Evolutionary conservation across 176 grass and related monocot species (phyloP), one percentile per base, ranked within the genome.

Genomic region (Rhynchospora tenuis): DNA sequence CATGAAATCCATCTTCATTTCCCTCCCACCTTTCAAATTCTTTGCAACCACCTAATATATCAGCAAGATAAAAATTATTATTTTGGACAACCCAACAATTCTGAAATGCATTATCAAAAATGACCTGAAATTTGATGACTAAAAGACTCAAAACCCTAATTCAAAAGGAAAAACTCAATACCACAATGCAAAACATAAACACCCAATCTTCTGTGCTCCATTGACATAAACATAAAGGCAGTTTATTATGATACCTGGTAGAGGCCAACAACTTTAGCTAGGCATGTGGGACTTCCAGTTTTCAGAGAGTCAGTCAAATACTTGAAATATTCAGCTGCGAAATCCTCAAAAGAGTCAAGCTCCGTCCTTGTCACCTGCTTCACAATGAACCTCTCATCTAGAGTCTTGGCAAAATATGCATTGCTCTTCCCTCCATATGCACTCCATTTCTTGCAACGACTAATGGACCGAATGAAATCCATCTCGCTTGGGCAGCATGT

Each of bases 341-440:
- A 95, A 64, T 95, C 93, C 83, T 99, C 96, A 48, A 99, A 99
- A 70, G 96, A 99, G 83, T 99, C 96, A 59, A 99, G 86, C 45
- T 99, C 96, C 7, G 96, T 93, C 55, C 89, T 90, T 8, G 88
- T 90, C 72, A 99, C 91, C 84, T 99, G 93, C 84, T 99, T 99
- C 84, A 99, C 88, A 66, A 99, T 92, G 86, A 99, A 99, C 81
- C 96, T 90, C 55, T 93, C 96, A 79, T 99, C 96, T 29, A 90
- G 83, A 90, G 96, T 95, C 88, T 95, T 99, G 64, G 93, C 93
- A 85, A 99, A 99, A 80, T 99, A 99, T 11, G 84, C 96, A 89
- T 91, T 99, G 86, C 96, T 99, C 89, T 99, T 99, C 59, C 96
- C 96, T 87, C 96, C 96, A 83, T 99, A 88, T 73, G 96, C 93